These are phyloP conservation scores for Juglanconis oblonga DNA, from an alignment of 2,329 filamentous ascomycete species.

Conservation along the genomic window DNA sequence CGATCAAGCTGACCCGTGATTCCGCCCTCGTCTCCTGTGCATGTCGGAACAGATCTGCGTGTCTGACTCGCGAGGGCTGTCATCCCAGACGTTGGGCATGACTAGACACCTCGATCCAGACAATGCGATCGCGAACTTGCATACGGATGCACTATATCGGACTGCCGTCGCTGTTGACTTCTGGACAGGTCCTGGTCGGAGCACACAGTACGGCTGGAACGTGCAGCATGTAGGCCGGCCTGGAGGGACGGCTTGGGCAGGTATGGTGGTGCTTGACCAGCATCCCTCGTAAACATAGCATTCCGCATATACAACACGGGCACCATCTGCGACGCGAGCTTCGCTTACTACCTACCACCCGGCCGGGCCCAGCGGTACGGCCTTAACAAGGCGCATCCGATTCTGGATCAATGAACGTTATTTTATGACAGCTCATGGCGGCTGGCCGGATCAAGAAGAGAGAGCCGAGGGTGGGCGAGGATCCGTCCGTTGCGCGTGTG, in stretches of 20 bases:
- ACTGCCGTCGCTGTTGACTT: too few relatives aligned
- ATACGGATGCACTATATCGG: not conserved
- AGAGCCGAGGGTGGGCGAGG: not conserved
- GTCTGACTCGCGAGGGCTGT: constrained; percentile 4
- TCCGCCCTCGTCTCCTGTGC: not conserved
- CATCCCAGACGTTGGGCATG: not conserved
- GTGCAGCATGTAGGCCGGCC: not conserved
- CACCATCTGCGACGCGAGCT: not conserved
- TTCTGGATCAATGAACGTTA: not conserved
- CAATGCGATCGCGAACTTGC: constrained; percentile 10
- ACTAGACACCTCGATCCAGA: constrained; percentile 2
- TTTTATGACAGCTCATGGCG: not conserved
- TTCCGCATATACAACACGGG: not conserved
- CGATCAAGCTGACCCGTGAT: not conserved
- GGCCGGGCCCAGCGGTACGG: not conserved
- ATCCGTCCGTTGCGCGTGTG: not conserved
- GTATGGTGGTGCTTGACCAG: not conserved
- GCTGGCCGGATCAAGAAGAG: not conserved
- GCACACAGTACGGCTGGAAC: not conserved
- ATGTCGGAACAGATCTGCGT: not conserved
- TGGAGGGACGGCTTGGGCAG: not conserved
- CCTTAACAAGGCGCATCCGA: not conserved
- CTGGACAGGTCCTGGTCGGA: too few relatives aligned
- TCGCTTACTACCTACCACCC: not conserved
- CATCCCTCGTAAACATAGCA: not conserved